Evolutionary conservation across 2,329 filamentous ascomycete genomes (phyloP).

Genomic region (Madurella mycetomatis): DNA sequence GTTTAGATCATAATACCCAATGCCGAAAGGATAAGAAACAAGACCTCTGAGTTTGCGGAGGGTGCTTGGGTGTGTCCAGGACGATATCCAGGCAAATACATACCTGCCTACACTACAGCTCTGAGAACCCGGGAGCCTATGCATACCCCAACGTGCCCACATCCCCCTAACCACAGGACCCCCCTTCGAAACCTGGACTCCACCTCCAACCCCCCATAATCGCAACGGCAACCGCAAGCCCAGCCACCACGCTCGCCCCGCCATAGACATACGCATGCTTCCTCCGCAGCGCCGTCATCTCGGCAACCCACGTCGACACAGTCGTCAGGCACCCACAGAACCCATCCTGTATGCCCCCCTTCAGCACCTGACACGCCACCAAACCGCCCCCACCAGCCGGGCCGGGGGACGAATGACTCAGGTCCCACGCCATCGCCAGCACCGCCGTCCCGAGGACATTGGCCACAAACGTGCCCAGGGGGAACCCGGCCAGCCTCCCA

Average conservation of each 20-base stretch:
- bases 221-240: conserved; percentile 57
- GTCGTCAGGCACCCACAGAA: conserved; percentile 66
- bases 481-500: conserved; percentile 60
- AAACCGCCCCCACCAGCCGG: conserved; percentile 36
- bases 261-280: conserved; percentile 65
- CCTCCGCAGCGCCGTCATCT: conserved; percentile 49
- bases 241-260: conserved; percentile 52
- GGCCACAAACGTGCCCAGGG: conserved; percentile 77
- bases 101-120: not conserved
- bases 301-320: conserved; percentile 62
- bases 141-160: conserved; percentile 30
- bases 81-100: no score
- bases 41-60: no score
- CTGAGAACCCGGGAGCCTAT: conserved; percentile 16
- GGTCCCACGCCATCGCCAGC: conserved; percentile 71
- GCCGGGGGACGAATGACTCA: conserved; percentile 61
- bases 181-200: conserved; percentile 52
- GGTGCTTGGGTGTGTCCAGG: no score
- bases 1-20: no score
- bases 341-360: conserved; percentile 59
- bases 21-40: no score
- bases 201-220: conserved; percentile 74
- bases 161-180: conserved; percentile 23
- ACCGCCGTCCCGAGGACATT: conserved; percentile 75
- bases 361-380: conserved; percentile 57